Percentiles rank a stretch among this genome's conserved stretches.
These are phyloP conservation scores for Suillus spraguei DNA, from an alignment of 768 basidiomycete species.

Conservation along the genomic window DNA sequence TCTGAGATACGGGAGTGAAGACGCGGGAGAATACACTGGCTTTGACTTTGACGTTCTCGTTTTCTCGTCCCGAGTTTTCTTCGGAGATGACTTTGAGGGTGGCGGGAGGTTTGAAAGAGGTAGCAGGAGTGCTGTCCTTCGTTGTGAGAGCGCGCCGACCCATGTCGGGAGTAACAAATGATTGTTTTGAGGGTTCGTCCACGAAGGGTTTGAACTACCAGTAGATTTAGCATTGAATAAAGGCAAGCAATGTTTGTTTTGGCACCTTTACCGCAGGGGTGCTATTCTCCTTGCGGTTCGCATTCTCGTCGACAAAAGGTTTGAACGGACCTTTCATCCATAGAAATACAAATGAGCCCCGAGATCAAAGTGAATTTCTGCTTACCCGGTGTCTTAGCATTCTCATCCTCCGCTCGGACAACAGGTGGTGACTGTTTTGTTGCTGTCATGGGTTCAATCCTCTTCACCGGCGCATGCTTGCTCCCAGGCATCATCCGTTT, in stretches of 20 bases:
- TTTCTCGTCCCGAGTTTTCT: constrained; percentile 28
- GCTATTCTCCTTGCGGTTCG: constrained; percentile 45
- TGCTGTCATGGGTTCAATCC: constrained; percentile 57
- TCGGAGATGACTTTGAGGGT: constrained; percentile 39
- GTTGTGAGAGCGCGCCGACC: constrained; percentile 43
- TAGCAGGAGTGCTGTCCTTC: constrained; percentile 32
- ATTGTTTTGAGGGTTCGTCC: constrained; percentile 53
- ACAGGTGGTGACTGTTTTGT: constrained; percentile 34
- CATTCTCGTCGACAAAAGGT: constrained; percentile 71
- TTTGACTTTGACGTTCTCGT: constrained; percentile 3
- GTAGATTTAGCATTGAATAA: constrained; percentile 14
- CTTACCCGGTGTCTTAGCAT: constrained; percentile 41
- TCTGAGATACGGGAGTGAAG: constrained; percentile 58
- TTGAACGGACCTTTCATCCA: constrained; percentile 43
- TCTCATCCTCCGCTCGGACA: constrained; percentile 36
- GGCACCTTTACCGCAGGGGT: constrained; percentile 26
- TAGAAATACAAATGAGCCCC: constrained; percentile 21
- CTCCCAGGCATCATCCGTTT: constrained; percentile 59
- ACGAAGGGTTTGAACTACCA: constrained; percentile 68
- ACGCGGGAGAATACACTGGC: constrained; percentile 60
- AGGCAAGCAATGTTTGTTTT: neutral
- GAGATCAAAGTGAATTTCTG: constrained; percentile 10
- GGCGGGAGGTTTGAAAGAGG: constrained; percentile 20
- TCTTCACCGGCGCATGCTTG: constrained; percentile 73
- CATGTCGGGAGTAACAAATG: constrained; percentile 34